A percentile compares a stretch with the other conserved stretches of the same genome.
These are phyloP conservation scores for Yamadazyma pseudoaaseri DNA, from an alignment of 1,139 yeast species.

Conservation along the genomic window DNA sequence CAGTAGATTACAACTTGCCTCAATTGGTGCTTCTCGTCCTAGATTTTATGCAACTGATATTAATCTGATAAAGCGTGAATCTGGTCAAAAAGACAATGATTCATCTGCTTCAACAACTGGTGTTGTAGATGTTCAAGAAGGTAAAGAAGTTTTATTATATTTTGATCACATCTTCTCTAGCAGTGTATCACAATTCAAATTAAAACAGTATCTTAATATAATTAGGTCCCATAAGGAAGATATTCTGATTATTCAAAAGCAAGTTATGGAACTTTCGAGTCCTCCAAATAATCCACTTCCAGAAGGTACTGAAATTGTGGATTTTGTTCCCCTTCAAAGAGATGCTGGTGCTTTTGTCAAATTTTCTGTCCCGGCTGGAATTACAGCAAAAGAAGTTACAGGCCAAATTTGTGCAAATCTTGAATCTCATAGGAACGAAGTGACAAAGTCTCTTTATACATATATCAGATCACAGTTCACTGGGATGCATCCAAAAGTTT, in stretches of 20 bases:
- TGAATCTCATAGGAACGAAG: conserved; percentile 23
- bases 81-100: conserved; percentile 32
- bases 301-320: conserved; percentile 25
- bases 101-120: conserved; percentile 42
- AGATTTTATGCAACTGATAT: conserved; percentile 22
- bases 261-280: conserved; percentile 22
- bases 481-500: conserved; percentile 36
- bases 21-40: too few relatives aligned
- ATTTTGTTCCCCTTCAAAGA: conserved; percentile 65
- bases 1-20: too few relatives aligned
- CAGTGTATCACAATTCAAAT: conserved; percentile 20
- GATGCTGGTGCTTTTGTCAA: conserved; percentile 96
- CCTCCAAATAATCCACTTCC: conserved; percentile 29
- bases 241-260: conserved; percentile 19
- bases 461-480: conserved; percentile 16
- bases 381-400: conserved; percentile 50
- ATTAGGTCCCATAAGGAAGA: conserved; percentile 18
- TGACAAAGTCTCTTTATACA: conserved; percentile 30
- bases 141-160: conserved; percentile 35
- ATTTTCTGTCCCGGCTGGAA: conserved; percentile 56
- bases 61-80: conserved; percentile 31
- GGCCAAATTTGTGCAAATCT: conserved; percentile 51
- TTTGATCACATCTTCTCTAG: conserved; percentile 40
- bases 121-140: conserved; percentile 34
- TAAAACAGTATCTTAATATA: conserved; percentile 22